Base-by-base conservation (phyloP, 1,284 basidiomycete species). In the Nidula niveotomentosa region DNA sequence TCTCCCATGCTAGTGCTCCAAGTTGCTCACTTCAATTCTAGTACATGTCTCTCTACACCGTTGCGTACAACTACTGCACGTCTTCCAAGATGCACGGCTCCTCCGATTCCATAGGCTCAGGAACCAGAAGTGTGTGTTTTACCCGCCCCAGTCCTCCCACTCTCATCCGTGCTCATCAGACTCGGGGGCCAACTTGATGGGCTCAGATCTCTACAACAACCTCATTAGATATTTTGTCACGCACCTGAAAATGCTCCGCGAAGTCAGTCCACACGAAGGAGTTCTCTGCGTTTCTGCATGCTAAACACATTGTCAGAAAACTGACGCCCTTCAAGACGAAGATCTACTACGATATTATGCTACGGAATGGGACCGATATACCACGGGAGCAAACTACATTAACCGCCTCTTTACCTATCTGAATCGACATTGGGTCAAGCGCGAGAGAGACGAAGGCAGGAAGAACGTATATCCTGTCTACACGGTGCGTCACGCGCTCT, bases 361-460 rank as follows among this genome's bases (percentile, higher is more conserved):
- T 3, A 72, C 79, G 53, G 92, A 98, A 70, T 99, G 97, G 96
- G 91, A 95, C 67, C 84, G 94, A 44, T 99, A 98, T 75, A 99
- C 96, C 0, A 94, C 89, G 0, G 96, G 96, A 56, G 95, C 96
- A 8, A 94, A 93, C 71, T 98, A 96, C 70, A 90, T 99, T 67
- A 95, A 97, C 68, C 88, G 95, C 57, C 76, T 99, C 44, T 98
- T 98, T 78, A 91, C 93, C 17, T 98, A 98, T 74, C 85, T 98
- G 57, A 98, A 99, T 71, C 92, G 96, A 56, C 95, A 98, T 75
- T 99, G 97, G 97, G 96, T 99, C 49, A 98, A 97, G 76, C 86
- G 96, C 47, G 96, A 99, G 71, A 90, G 96, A 69, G 97, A 99
- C 65, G 96, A 99, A 70, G 97, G 97, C 5, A 85, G 94, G 66